phyloP scores from a whole-genome alignment of 1,284 basidiomycete genomes.

The Rugosomyces carneus region DNA sequence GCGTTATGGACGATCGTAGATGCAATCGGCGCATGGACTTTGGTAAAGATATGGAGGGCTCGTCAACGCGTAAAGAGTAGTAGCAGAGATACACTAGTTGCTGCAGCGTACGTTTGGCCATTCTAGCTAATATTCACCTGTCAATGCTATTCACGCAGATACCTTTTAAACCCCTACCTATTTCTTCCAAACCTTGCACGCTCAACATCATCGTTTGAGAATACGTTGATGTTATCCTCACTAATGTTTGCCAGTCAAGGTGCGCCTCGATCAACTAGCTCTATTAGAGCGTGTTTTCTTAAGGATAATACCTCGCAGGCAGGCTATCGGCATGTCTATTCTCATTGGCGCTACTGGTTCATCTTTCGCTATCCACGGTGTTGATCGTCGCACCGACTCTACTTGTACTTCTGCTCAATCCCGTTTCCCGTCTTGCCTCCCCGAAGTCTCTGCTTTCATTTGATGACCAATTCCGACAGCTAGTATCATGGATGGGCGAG shows the following conservation, averaged over 20 bases:
- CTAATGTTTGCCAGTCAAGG: conserved; percentile 72
- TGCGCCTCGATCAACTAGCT: conserved; percentile 25
- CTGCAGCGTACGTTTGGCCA: conserved; percentile 47
- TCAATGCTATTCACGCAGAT: conserved; percentile 39
- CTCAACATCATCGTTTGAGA: conserved; percentile 80
- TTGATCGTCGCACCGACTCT: conserved; percentile 65
- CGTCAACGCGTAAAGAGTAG: conserved; percentile 42
- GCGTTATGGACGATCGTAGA: conserved; percentile 72
- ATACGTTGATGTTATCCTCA: conserved; percentile 58
- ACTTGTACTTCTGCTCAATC: conserved; percentile 56
- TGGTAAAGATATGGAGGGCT: conserved; percentile 63
- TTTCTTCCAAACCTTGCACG: conserved; percentile 73
- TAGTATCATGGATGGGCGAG: conserved; percentile 38
- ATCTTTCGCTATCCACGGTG: conserved; percentile 66
- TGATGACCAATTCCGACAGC: conserved; percentile 26
- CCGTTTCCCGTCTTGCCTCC: conserved; percentile 58
- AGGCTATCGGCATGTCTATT: conserved; percentile 51
- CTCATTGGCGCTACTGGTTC: conserved; percentile 61
- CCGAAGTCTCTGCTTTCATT: conserved; percentile 37
- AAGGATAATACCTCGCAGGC: conserved; percentile 32
- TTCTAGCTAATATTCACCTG: neutral
- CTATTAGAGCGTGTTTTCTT: neutral
- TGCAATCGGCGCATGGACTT: conserved; percentile 55
- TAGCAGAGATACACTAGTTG: conserved; percentile 51
- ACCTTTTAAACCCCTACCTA: conserved; percentile 86